Conservation (phyloP, 148 eudicot species). For the Fallopia convolvulus region DNA sequence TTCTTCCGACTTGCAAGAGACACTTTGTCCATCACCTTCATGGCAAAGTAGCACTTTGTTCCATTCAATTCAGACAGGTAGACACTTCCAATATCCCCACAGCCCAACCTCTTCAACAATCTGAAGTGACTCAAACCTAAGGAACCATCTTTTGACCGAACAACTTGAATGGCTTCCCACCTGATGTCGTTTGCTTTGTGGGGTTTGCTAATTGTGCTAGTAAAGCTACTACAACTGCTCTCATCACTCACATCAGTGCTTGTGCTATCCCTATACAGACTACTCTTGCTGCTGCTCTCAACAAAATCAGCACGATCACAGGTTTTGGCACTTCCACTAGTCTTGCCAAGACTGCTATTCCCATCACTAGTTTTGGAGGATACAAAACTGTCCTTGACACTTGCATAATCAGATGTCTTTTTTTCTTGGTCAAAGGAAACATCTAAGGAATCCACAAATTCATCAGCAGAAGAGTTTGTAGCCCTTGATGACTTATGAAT, state of each 20-base stretch:
- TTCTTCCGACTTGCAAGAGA: slow-evolving; percentile 81
- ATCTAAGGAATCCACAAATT: slow-evolving; percentile 22
- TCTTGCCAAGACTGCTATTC: slow-evolving; percentile 47
- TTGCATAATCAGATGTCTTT: slow-evolving; percentile 33
- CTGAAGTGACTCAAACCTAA: slow-evolving; percentile 74
- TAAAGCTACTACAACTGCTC: slow-evolving; percentile 79
- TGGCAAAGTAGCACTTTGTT: slow-evolving; percentile 82
- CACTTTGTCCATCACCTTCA: slow-evolving; percentile 88
- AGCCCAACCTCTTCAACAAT: slow-evolving; percentile 75
- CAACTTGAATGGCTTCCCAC: slow-evolving; percentile 92
- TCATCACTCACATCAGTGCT: slow-evolving; percentile 78
- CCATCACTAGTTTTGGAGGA: slow-evolving; percentile 51
- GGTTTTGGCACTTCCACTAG: slow-evolving; percentile 64
- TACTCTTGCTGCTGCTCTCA: slow-evolving; percentile 77
- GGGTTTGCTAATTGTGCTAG: slow-evolving; percentile 71
- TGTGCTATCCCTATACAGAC: slow-evolving; percentile 65
- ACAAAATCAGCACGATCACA: slow-evolving; percentile 54
- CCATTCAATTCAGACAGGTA: slow-evolving; percentile 83
- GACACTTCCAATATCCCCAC: slow-evolving; percentile 93
- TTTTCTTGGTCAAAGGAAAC: slow-evolving; percentile 33
- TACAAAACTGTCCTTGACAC: slow-evolving; percentile 24
- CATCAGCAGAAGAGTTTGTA: slow-evolving; percentile 11
- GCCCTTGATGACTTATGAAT: not conserved
- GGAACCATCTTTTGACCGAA: slow-evolving; percentile 56
- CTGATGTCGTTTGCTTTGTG: slow-evolving; percentile 76